These are phyloP conservation scores for Coniferiporia weirii DNA, from an alignment of 1,284 basidiomycete genomes.

Conservation along the genomic window DNA sequence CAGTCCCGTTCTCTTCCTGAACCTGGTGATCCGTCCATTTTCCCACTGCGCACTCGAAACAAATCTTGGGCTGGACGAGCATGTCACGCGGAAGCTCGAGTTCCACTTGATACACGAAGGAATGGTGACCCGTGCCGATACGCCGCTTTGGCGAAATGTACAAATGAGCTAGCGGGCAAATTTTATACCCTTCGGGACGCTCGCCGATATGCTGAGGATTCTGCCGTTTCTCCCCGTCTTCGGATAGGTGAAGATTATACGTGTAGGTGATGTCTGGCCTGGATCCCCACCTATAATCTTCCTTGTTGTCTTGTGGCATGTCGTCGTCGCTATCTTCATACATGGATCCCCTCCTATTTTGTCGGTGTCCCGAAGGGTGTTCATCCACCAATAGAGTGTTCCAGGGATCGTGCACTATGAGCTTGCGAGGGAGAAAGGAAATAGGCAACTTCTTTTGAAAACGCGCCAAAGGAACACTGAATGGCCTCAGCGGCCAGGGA, in stretches of 20 bases:
- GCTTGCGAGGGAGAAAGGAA: constrained; percentile 24
- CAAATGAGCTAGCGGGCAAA: constrained; percentile 22
- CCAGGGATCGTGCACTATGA: constrained; percentile 27
- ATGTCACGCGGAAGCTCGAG: constrained; percentile 24
- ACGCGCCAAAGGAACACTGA: constrained; percentile 15
- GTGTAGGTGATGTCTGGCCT: constrained; percentile 15
- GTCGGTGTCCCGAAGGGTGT: too few relatives aligned
- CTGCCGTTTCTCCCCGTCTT: constrained; percentile 10
- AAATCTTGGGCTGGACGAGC: constrained; percentile 20
- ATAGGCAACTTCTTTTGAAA: constrained; percentile 21
- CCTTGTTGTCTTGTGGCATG: not conserved
- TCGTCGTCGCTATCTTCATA: not conserved
- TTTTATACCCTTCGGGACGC: constrained; percentile 1
- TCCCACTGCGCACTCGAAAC: constrained; percentile 14
- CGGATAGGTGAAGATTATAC: constrained; percentile 20
- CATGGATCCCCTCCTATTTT: not conserved
- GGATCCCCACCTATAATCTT: constrained; percentile 10
- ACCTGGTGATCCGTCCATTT: not conserved
- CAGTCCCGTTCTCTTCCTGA: not conserved
- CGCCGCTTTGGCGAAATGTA: constrained; percentile 22
- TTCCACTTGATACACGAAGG: constrained; percentile 25
- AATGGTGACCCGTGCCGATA: constrained; percentile 25
- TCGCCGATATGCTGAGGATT: not conserved
- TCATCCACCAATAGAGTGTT: constrained; percentile 18
- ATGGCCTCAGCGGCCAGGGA: constrained; percentile 33